Base-by-base conservation (phyloP, 441 rosid genomes). In the Erodium trifolium region DNA sequence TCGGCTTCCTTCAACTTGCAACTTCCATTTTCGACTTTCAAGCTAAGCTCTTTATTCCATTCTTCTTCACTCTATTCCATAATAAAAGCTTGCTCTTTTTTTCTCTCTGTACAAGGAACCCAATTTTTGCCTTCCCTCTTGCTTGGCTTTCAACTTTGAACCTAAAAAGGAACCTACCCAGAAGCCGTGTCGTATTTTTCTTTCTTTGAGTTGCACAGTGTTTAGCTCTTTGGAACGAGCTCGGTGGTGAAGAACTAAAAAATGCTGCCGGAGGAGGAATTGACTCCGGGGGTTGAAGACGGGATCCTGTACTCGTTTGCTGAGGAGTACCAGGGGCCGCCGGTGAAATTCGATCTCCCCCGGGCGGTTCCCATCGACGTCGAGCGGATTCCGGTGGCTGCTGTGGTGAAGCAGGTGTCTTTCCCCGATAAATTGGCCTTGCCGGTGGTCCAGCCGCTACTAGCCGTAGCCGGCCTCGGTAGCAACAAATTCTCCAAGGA, bases 281-380 rank as follows among this genome's bases (percentile, higher is more conserved):
- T 62, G 27, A 23, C 27, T 23, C 27, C 27, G 27, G 27, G 27
- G 5, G 76, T 47, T 1, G 88, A 81, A 67, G 89, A 82, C 64
- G 86, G 75, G 66, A 81, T 62, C 16, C 85, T 80, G 63, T 89
- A 83, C 80, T 84, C 97, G 3, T 91, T 91, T 27, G 97, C 97
- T 0, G 75, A 86, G 67, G 99, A 91, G 65, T 93, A 93, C 72
- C 73, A 78, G 19, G 99, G 99, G 17, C 99, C 97, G 1, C 99
- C 97, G 41, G 67, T 93, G 67, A 60, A 82, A 34, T 86, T 82
- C 80, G 86, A 88, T 71, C 81, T 93, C 29, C 99, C 99, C n/a
- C 90, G 90, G 41, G 97, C 96, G 4, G 80, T 89, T 69, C 99
- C 97, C 1, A 87, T 93, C 76, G 89, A 93, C 77, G 81, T 86